Evolutionary conservation across 805 yeast species (phyloP).

Genomic region (Candida easanensis): DNA sequence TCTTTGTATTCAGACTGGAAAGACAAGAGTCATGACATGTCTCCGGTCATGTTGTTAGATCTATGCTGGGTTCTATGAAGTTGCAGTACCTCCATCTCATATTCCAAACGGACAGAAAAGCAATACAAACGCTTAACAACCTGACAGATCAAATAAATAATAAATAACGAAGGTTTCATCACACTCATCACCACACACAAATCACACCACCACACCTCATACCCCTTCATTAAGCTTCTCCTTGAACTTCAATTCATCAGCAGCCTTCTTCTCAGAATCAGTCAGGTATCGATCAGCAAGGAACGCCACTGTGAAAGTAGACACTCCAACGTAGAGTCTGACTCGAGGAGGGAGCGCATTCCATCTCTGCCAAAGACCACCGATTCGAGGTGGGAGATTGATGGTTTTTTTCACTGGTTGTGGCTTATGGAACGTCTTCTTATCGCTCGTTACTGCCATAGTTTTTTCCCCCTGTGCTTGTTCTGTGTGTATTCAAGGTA

Average conservation of each 20-base stretch:
- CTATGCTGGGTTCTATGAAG: too few relatives aligned
- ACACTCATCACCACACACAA: too few relatives aligned
- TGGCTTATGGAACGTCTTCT: slow-evolving; percentile 21
- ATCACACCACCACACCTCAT: neutral
- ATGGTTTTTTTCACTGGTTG: neutral
- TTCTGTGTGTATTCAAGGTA: too few relatives aligned
- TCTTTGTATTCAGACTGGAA: too few relatives aligned
- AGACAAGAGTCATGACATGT: too few relatives aligned
- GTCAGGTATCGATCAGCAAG: slow-evolving; percentile 24
- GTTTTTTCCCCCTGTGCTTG: too few relatives aligned
- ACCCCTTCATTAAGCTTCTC: neutral
- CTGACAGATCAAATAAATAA: too few relatives aligned
- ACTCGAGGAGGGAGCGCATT: slow-evolving; percentile 22
- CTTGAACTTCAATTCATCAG: slow-evolving; percentile 18
- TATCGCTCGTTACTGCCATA: neutral
- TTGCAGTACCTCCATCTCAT: too few relatives aligned
- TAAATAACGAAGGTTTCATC: too few relatives aligned
- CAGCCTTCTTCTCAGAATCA: slow-evolving; percentile 15
- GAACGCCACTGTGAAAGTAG: slow-evolving; percentile 29
- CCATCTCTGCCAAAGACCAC: slow-evolving; percentile 20
- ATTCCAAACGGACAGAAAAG: too few relatives aligned
- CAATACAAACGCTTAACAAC: too few relatives aligned
- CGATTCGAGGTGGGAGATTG: neutral
- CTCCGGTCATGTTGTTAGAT: too few relatives aligned
- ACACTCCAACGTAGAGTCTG: slow-evolving; percentile 27